Percentiles rank a stretch among this genome's conserved stretches.
Evolutionary conservation across 345 rosid genomes (phyloP).

Genomic region (Xanthoceras sorbifolium): DNA sequence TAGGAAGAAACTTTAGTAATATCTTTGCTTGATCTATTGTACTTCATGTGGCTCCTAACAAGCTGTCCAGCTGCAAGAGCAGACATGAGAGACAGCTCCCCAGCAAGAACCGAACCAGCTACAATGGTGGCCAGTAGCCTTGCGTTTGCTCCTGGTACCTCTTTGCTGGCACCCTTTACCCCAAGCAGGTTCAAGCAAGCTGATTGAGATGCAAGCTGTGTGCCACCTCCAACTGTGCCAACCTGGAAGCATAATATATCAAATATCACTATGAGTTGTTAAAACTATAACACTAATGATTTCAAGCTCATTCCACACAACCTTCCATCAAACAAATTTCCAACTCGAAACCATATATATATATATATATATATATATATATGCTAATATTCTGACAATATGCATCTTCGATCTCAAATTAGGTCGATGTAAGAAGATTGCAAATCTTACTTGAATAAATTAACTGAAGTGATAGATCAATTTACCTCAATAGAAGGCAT

Average conservation of each 20-base stretch:
- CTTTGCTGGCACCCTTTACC: constrained; percentile 65
- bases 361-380: not conserved
- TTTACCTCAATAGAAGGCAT: constrained; percentile 76
- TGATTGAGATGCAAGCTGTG: constrained; percentile 78
- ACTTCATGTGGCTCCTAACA: constrained; percentile 73
- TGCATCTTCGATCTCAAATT: not conserved
- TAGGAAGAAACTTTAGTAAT: constrained; percentile 33
- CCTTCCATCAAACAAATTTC: not conserved
- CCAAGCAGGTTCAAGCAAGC: constrained; percentile 73
- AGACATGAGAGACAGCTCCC: constrained; percentile 72
- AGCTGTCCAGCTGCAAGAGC: constrained; percentile 77
- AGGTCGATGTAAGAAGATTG: not conserved
- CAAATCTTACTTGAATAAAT: not conserved
- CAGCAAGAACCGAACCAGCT: constrained; percentile 72
- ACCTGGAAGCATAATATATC: constrained; percentile 38
- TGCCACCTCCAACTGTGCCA: constrained; percentile 80
- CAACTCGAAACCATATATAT: not conserved
- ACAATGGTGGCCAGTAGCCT: constrained; percentile 57
- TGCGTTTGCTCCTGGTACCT: constrained; percentile 55
- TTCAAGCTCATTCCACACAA: not conserved
- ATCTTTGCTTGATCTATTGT: constrained; percentile 64
- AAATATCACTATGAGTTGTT: not conserved
- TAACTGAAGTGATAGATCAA: not conserved
- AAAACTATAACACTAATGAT: not conserved
- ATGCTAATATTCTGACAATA: not conserved